Conservation (phyloP, 2,329 filamentous ascomycete genomes). For the Fusarium acutatum region DNA sequence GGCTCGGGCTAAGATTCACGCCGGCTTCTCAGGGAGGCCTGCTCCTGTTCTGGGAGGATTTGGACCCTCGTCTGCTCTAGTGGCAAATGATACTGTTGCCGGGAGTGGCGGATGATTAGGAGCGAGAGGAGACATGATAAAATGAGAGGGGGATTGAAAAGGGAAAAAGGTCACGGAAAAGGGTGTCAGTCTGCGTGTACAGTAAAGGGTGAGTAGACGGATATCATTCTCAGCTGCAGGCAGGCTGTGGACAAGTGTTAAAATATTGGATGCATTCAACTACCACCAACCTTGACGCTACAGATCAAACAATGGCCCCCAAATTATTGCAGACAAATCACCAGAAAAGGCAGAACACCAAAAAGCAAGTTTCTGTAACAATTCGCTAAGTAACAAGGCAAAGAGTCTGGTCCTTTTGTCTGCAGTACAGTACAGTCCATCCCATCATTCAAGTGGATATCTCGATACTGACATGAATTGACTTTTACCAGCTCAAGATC, state of each 20-base stretch:
- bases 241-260: not conserved
- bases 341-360: not conserved
- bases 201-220: not conserved
- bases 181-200: not conserved
- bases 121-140: not conserved
- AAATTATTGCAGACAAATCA: not conserved
- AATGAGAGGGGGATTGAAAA: not conserved
- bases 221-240: not conserved
- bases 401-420: slow-evolving; percentile 3
- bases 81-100: not conserved
- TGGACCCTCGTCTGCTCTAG: not conserved
- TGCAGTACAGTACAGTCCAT: not conserved
- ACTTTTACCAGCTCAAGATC: not conserved
- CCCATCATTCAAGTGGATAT: not conserved
- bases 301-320: not conserved
- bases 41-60: not conserved
- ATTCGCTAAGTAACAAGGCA: not conserved
- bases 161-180: not conserved
- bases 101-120: not conserved
- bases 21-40: not conserved
- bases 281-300: not conserved
- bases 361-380: not conserved
- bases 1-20: not conserved
- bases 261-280: not conserved
- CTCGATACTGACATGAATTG: not conserved